Conservation (phyloP, 306 rosid species). For the Quercus dentata region DNA sequence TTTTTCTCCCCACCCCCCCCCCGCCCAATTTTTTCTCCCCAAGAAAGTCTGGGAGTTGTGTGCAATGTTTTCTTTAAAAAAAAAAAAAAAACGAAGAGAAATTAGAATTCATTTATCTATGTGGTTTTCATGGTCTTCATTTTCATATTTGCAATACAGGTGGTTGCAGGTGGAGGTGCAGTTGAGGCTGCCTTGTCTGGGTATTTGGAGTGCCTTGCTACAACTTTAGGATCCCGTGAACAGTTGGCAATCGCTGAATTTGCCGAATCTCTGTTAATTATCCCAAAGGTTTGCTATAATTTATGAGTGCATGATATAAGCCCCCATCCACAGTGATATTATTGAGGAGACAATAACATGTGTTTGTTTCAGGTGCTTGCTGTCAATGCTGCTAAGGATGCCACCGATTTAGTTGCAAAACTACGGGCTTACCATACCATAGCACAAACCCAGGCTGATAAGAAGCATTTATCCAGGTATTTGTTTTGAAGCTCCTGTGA, state of each 20-base stretch:
- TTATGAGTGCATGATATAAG: background rate
- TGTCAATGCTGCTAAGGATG: conserved; percentile 99
- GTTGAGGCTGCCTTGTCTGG: conserved; percentile 92
- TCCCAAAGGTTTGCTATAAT: conserved; percentile 60
- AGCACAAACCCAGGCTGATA: conserved; percentile 87
- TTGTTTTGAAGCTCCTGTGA: conserved; percentile 1
- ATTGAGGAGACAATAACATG: conserved; percentile 4
- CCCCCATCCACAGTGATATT: background rate
- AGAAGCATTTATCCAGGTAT: conserved; percentile 88
- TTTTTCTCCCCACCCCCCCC: background rate
- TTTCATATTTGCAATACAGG: conserved; percentile 43
- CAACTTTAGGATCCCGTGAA: conserved; percentile 96
- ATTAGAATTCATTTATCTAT: background rate
- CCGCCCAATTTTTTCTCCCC: background rate
- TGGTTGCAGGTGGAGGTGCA: conserved; percentile 99
- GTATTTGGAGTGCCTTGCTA: conserved; percentile 93
- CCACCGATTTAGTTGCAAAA: conserved; percentile 88
- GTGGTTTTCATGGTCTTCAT: background rate
- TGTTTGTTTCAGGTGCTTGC: conserved; percentile 69
- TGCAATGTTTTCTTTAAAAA: background rate
- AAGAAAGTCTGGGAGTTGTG: background rate
- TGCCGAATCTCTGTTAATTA: conserved; percentile 86
- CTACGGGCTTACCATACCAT: conserved; percentile 80
- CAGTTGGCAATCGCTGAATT: conserved; percentile 98
- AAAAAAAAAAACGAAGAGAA: background rate